Evolutionary conservation across 2,329 filamentous ascomycete genomes (phyloP), one percentile per base, ranked within the genome.

Genomic region (Ophiostoma piceae): DNA sequence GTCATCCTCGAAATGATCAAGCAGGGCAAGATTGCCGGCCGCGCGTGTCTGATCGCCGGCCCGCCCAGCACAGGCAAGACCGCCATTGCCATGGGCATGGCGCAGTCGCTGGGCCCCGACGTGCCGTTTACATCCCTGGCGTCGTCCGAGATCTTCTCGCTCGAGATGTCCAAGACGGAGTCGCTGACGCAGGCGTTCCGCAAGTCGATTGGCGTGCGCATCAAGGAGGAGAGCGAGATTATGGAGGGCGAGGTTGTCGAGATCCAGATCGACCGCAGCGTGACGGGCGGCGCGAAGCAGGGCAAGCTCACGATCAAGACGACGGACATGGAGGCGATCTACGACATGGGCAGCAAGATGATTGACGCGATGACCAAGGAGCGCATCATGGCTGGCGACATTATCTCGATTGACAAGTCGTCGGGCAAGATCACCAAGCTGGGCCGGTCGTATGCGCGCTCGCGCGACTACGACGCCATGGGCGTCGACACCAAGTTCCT

Each of bases 321-420:
- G 12, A 98, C 94, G 71, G 95, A 99, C 79, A 99, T 99, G 95
- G 95, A 99, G 81, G 97, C 95, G 14, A 92, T 99, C 74, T 99
- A 98, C 82, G 95, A 99, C 77, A 97, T 99, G 94, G 95, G 95
- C 74, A 94, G 91, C 74, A 98, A 98, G 82, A 98, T 99, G 95
- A 99, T 99, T 74, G 95, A 99, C 78, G 93, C 93, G 74, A 97
- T 99, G 93, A 97, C 94, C 74, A 98, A 98, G 82, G 95, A 99
- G 83, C 94, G 96, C 76, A 92, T 99, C 74, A 97, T 98, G 90
- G 95, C 95, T 4, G 95, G 95, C 75, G 95, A 99, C 79, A 95
- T 99, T 74, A 96, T 99, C 76, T 96, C 92, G 70, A 98, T 99
- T 75, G 95, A 99, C 84, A 99, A 99, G 83, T 94, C 94, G 0